phyloP scores from a whole-genome alignment of 106 monocot genomes.

The Acorus gramineus region DNA sequence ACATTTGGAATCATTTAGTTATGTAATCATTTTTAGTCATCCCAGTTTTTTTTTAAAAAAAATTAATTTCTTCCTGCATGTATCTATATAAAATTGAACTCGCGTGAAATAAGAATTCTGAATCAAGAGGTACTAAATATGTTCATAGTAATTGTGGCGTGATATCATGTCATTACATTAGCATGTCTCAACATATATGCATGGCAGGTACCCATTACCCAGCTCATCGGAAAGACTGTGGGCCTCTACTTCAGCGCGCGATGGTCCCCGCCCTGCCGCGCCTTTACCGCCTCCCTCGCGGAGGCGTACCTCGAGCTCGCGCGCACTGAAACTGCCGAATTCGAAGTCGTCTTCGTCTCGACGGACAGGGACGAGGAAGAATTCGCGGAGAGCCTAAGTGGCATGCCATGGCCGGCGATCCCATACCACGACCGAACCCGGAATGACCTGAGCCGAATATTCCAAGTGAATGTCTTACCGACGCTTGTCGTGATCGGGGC shows the following conservation, averaged over 20 bases:
- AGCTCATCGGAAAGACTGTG: constrained; percentile 31
- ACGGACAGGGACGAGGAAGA: constrained; percentile 23
- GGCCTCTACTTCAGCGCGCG: constrained; percentile 36
- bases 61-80: too few species aligned
- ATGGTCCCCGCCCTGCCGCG: constrained; percentile 38
- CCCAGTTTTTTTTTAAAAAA: too few species aligned
- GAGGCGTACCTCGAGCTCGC: constrained; percentile 27
- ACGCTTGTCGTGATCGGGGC: constrained; percentile 21
- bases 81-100: too few species aligned
- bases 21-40: too few species aligned
- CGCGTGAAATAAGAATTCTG: too few species aligned
- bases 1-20: too few species aligned
- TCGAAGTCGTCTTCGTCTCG: constrained; percentile 28
- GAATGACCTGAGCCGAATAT: constrained; percentile 25
- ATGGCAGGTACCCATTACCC: constrained; percentile 17
- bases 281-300: constrained; percentile 10
- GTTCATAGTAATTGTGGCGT: too few species aligned
- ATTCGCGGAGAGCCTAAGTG: constrained; percentile 8
- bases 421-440: constrained; percentile 17
- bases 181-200: too few species aligned
- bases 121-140: too few species aligned
- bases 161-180: too few species aligned
- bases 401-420: constrained; percentile 30
- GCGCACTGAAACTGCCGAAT: neutral
- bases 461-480: constrained; percentile 16